A percentile compares a stretch with the other conserved stretches of the same genome.
These are phyloP conservation scores for Neolentinus lepideus DNA, from an alignment of 1,284 basidiomycete genomes.

Conservation along the genomic window DNA sequence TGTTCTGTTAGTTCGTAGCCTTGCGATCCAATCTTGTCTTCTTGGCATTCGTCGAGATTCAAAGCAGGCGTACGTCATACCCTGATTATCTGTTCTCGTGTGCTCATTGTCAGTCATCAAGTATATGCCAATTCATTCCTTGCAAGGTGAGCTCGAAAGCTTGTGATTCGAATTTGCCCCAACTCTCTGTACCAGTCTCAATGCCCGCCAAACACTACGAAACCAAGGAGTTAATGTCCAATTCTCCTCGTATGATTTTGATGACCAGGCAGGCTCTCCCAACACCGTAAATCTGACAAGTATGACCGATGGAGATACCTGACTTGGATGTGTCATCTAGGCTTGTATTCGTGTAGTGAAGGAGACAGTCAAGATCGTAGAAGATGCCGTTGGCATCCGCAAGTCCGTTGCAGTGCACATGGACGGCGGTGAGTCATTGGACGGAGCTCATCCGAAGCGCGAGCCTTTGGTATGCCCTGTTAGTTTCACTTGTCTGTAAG, in stretches of 20 bases:
- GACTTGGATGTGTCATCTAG: neutral
- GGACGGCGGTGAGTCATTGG: neutral
- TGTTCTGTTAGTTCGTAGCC: neutral
- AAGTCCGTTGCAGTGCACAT: neutral
- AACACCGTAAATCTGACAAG: neutral
- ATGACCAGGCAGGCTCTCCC: neutral
- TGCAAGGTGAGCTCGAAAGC: neutral
- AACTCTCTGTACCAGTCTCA: neutral
- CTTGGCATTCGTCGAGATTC: neutral
- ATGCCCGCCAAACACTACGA: neutral
- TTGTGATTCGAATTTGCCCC: neutral
- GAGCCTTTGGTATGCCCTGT: neutral
- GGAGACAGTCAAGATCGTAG: neutral
- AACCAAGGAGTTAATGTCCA: neutral
- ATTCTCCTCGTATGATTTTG: neutral
- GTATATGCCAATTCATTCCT: neutral
- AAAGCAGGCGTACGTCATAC: neutral
- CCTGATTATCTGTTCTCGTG: neutral
- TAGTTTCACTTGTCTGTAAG: too few species aligned
- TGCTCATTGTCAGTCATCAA: neutral
- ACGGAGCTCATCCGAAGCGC: neutral
- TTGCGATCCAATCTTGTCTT: neutral
- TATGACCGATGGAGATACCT: neutral
- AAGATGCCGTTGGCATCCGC: neutral
- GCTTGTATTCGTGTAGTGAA: neutral